These are phyloP conservation scores for Saturnispora gosingensis DNA, from an alignment of 805 yeast species.

Conservation along the genomic window DNA sequence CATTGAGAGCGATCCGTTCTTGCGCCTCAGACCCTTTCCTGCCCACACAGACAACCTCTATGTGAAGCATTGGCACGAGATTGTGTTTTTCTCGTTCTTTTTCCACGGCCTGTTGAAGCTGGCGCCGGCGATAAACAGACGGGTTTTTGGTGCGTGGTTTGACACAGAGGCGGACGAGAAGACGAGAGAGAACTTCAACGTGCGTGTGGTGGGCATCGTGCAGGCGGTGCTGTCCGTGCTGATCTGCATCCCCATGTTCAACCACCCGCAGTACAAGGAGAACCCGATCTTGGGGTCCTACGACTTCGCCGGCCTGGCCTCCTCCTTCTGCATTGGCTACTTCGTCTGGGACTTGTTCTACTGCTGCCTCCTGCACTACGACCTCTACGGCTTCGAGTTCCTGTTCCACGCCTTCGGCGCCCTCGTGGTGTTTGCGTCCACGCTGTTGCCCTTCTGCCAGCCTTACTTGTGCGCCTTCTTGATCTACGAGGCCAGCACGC, in stretches of 20 bases:
- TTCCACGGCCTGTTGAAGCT: conserved; percentile 47
- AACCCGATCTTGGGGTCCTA: conserved; percentile 60
- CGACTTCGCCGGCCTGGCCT: conserved; percentile 67
- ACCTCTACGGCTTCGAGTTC: conserved; percentile 73
- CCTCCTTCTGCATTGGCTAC: conserved; percentile 72
- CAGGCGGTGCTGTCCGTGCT: conserved; percentile 63
- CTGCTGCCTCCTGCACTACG: conserved; percentile 48
- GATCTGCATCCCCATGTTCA: conserved; percentile 55
- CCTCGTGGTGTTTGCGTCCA: conserved; percentile 54
- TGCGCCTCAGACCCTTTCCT: conserved; percentile 38
- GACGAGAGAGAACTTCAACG: conserved; percentile 68
- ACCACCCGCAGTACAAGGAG: conserved; percentile 37
- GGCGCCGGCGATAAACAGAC: conserved; percentile 43
- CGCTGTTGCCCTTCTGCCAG: conserved; percentile 66
- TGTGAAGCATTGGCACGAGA: conserved; percentile 67
- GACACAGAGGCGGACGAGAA: conserved; percentile 26
- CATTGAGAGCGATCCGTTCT: conserved; percentile 34
- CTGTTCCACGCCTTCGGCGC: conserved; percentile 80
- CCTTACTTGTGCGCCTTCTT: conserved; percentile 79
- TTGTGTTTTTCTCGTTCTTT: conserved; percentile 46
- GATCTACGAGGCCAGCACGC: conserved; percentile 82
- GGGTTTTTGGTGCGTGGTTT: conserved; percentile 47
- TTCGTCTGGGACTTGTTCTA: conserved; percentile 83
- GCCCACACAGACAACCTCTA: conserved; percentile 34
- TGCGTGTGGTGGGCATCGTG: conserved; percentile 81